A percentile compares a stretch with the other conserved stretches of the same genome.
Evolutionary conservation across 441 rosid genomes (phyloP).

Genomic region (Brassica balearica): DNA sequence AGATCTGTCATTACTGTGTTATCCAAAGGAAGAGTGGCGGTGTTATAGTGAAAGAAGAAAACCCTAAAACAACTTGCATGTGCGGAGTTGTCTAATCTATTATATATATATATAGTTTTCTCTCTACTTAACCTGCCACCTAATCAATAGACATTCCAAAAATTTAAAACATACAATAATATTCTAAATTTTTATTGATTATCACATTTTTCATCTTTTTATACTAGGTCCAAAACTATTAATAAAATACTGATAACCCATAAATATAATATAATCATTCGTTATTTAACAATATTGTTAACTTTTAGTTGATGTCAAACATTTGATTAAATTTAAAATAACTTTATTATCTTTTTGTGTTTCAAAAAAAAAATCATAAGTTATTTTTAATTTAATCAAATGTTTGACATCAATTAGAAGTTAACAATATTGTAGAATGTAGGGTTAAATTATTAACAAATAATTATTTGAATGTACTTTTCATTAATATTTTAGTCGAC

Average conservation of each 20-base stretch:
- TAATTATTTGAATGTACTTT: neutral
- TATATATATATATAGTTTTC: too few relatives aligned
- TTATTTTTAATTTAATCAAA: neutral
- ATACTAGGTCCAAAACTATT: neutral
- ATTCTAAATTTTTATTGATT: too few relatives aligned
- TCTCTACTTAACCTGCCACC: neutral
- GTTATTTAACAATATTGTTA: too few relatives aligned
- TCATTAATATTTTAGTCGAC: neutral
- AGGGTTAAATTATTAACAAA: neutral
- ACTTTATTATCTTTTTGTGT: too few relatives aligned
- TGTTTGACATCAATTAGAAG: neutral
- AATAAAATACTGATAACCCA: neutral
- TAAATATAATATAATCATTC: too few relatives aligned
- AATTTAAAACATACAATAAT: neutral
- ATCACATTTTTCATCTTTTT: neutral
- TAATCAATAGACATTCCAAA: neutral
- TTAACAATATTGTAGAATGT: neutral
- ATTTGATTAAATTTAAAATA: too few relatives aligned
- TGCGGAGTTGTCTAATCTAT: neutral
- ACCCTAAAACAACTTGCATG: slow-evolving; percentile 18
- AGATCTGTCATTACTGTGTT: slow-evolving; percentile 19
- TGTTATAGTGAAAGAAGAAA: slow-evolving; percentile 27
- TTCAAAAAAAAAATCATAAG: neutral
- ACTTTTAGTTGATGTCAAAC: too few relatives aligned
- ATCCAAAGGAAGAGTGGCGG: neutral